Conservation (phyloP, 352 stramenopile genomes). For the Pythium folliculosum region DNA sequence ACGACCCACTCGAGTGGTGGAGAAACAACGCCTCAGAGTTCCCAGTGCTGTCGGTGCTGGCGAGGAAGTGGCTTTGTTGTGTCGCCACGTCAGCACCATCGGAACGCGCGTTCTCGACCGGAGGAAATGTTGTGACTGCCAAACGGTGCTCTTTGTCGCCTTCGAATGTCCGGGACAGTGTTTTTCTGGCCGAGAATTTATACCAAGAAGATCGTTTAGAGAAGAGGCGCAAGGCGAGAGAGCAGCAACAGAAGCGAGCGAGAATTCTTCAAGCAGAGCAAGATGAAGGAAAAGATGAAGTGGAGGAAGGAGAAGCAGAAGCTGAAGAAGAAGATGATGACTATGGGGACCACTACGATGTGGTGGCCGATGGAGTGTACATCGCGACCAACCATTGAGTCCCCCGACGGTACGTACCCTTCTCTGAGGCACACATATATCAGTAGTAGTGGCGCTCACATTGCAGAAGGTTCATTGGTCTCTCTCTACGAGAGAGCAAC, state of each 20-base stretch:
- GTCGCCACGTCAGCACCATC: slow-evolving; percentile 6
- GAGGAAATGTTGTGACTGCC: not conserved
- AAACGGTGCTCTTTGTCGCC: slow-evolving; percentile 4
- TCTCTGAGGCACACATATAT: no score
- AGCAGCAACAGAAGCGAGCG: not conserved
- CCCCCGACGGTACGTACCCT: no score
- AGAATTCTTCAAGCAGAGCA: no score
- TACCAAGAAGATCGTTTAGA: not conserved
- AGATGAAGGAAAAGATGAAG: no score
- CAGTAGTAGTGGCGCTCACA: no score
- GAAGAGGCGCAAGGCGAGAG: not conserved
- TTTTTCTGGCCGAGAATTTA: not conserved
- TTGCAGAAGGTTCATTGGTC: no score
- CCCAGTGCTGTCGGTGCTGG: not conserved
- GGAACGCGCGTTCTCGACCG: slow-evolving; percentile 10
- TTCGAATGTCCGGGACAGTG: slow-evolving; percentile 1
- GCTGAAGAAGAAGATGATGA: no score
- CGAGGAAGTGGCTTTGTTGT: not conserved
- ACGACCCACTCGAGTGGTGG: slow-evolving; percentile 8
- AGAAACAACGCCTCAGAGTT: not conserved
- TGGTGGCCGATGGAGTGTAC: no score
- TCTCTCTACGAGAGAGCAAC: no score
- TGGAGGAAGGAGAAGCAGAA: no score
- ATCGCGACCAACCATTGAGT: no score
- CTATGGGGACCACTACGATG: no score